Percentiles rank a stretch among this genome's conserved stretches.
phyloP scores from a whole-genome alignment of 345 rosid species.

The Rhodamnia argentea region DNA sequence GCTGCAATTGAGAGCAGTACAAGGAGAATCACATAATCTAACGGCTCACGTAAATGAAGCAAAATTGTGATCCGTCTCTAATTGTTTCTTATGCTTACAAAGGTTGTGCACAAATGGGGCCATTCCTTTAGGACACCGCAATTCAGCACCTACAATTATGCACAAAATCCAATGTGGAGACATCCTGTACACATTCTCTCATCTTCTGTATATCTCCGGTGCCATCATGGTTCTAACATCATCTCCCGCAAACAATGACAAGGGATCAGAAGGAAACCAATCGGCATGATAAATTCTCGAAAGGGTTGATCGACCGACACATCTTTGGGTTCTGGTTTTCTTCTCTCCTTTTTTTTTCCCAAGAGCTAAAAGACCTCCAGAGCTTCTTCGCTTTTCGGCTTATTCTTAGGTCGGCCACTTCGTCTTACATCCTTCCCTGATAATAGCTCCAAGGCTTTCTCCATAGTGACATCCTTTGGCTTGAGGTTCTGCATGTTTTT shows the following conservation, averaged over 20 bases:
- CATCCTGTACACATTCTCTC: background rate
- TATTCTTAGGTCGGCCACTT: slow-evolving; percentile 63
- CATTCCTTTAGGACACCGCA: background rate
- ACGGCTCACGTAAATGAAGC: background rate
- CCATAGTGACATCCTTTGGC: slow-evolving; percentile 51
- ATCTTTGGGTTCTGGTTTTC: background rate
- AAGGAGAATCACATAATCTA: background rate
- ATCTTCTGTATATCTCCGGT: background rate
- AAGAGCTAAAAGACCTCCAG: slow-evolving; percentile 9
- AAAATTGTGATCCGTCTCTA: background rate
- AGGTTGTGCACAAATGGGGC: background rate
- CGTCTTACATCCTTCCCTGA: slow-evolving; percentile 46
- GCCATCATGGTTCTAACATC: background rate
- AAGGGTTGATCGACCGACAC: background rate
- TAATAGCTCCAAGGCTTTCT: slow-evolving; percentile 66
- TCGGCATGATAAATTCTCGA: background rate
- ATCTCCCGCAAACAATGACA: background rate
- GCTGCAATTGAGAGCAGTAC: background rate
- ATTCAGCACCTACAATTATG: background rate
- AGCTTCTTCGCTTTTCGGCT: slow-evolving; percentile 26
- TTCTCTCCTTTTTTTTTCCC: background rate
- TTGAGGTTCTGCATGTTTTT: slow-evolving; percentile 39
- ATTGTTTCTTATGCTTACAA: background rate
- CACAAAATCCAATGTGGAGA: background rate
- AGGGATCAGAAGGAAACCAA: background rate